A percentile compares a stretch with the other conserved stretches of the same genome.
These are phyloP conservation scores for Ceratobasidium sp. DNA, from an alignment of 1,284 basidiomycete genomes.

Conservation along the genomic window DNA sequence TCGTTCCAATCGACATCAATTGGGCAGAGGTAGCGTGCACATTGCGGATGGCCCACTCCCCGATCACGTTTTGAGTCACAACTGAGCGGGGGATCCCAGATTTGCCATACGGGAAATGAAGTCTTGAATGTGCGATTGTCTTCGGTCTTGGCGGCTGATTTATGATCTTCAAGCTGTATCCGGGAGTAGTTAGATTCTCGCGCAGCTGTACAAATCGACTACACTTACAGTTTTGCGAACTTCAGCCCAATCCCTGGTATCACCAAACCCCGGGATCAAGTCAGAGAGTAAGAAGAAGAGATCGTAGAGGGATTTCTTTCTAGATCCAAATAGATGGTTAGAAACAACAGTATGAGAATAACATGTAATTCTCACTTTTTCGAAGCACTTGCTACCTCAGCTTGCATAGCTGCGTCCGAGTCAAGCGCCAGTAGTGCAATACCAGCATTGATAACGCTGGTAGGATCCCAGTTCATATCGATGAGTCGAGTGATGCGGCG, in stretches of 20 bases:
- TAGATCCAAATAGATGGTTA: background rate
- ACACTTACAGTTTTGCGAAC: background rate
- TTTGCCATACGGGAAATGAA: background rate
- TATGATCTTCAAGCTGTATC: slow-evolving; percentile 1
- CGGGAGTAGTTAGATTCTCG: background rate
- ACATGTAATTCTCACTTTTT: background rate
- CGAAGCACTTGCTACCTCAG: background rate
- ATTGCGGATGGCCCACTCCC: slow-evolving; percentile 11
- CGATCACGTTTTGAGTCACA: background rate
- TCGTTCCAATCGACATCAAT: slow-evolving; percentile 1
- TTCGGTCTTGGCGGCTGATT: slow-evolving; percentile 2
- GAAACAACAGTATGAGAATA: background rate
- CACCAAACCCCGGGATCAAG: background rate
- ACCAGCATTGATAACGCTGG: slow-evolving; percentile 1
- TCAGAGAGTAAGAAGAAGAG: slow-evolving; percentile 1
- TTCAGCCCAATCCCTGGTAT: background rate
- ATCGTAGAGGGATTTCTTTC: background rate
- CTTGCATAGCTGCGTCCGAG: background rate
- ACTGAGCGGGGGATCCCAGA: slow-evolving; percentile 1
- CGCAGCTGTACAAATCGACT: background rate
- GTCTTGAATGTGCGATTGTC: slow-evolving; percentile 17
- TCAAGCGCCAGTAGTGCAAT: slow-evolving; percentile 1
- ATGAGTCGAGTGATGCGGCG: background rate
- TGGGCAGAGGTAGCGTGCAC: background rate
- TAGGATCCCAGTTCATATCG: slow-evolving; percentile 5